A percentile compares a stretch with the other conserved stretches of the same genome.
phyloP scores from a whole-genome alignment of 202 grass and related monocot species.

The Dendrocalamus latiflorus region DNA sequence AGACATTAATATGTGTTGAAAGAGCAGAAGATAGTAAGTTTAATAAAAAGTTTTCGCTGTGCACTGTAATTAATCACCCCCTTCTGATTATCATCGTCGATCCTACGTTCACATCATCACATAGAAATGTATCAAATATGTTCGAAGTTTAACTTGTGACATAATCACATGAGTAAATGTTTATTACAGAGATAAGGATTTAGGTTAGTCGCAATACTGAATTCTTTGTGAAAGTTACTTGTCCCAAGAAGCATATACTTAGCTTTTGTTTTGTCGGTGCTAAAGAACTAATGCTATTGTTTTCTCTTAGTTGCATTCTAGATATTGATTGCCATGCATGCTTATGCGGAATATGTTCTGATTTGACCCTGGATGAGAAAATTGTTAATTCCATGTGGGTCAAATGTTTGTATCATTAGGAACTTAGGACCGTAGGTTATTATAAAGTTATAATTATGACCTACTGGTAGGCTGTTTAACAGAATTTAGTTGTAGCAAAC shows the following conservation, averaged over 20 bases:
- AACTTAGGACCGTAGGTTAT: not conserved
- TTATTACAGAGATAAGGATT: not conserved
- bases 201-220: not conserved
- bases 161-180: not conserved
- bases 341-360: not conserved
- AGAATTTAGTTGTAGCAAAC: not conserved
- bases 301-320: not conserved
- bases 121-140: not conserved
- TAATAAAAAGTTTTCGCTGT: no score
- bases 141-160: not conserved
- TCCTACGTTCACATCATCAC: no score
- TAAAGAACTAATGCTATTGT: not conserved
- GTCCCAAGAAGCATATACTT: not conserved
- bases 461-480: not conserved
- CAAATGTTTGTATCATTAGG: not conserved
- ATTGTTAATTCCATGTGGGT: not conserved
- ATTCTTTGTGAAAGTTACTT: not conserved
- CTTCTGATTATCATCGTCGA: no score
- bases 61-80: no score
- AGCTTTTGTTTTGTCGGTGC: not conserved
- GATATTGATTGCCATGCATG: not conserved
- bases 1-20: no score
- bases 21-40: no score
- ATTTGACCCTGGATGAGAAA: not conserved
- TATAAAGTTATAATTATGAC: not conserved